Evolutionary conservation across 805 yeast species (phyloP), one percentile per base, ranked within the genome.

Genomic region (Saccharomycopsis synnaedendra): DNA sequence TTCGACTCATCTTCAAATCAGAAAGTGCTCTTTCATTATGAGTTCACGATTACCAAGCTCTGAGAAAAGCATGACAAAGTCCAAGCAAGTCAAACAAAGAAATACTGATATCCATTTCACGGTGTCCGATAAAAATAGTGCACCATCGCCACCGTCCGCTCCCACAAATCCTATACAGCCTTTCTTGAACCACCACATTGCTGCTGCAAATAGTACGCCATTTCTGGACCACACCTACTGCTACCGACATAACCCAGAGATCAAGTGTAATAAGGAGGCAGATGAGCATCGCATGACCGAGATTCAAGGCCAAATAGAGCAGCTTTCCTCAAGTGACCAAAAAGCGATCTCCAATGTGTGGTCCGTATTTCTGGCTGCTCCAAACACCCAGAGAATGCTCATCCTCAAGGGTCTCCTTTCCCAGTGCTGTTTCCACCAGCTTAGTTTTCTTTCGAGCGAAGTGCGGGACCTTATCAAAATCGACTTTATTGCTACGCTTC

Each of bases 381-480:
- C 83, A 4, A 65, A 71, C 37, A 75, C 72, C 41, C 85, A 83
- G 59, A 70, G 97, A 46, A 75, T 77, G 44, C 67, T 90, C 41
- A 85, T 90, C 1, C 65, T 93, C 44, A 83, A 84, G 60, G 97
- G 97, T 1, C 65, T 93, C 35, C 66, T 93, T 41, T 71, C 86
- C 4, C 95, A 87, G 61, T 87, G 97, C 63, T 93, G 98, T 58
- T 89, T 87, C 66, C 97, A 97, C 1, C 96, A 89, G 60, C 70
- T 93, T 27, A 85, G 95, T n/a, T 78, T 80, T 51, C 76, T 90
- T 3, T 76, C 94, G 1, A 80, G 83, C 54, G 90, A 87, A 58
- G 83, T 93, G 27, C 75, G 81, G 34, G 74, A 78, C 39, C 68
- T 93, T 58, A 83, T 93, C 51, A 80, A 89, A 55, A 85, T 93